These are phyloP conservation scores for Scenedesmus sp. DNA, from an alignment of 163 green algal genomes.

Conservation along the genomic window DNA sequence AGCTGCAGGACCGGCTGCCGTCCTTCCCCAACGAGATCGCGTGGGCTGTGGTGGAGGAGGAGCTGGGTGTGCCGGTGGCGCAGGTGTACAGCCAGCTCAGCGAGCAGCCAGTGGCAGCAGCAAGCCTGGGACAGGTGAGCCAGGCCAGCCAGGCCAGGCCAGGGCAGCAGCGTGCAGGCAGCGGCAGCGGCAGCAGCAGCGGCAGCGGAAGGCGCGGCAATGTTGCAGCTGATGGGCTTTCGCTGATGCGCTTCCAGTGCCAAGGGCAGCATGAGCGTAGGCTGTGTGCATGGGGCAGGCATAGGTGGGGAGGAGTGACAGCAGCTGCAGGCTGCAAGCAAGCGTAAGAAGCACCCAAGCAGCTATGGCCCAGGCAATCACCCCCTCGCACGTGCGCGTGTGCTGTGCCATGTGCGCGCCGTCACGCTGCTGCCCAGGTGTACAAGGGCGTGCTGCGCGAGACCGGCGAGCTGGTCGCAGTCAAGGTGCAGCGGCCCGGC, in stretches of 20 bases:
- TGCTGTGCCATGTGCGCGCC: too few relatives aligned
- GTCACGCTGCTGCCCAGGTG: constrained; percentile 79
- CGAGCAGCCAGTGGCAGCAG: constrained; percentile 90
- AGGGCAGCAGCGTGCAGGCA: neutral
- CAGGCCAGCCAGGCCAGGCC: neutral
- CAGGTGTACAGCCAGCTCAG: constrained; percentile 87
- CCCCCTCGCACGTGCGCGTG: neutral
- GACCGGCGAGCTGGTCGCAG: constrained; percentile 90
- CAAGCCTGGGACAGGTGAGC: constrained; percentile 91
- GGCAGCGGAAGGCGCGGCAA: neutral
- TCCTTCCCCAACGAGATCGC: constrained; percentile 82
- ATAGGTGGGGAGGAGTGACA: neutral
- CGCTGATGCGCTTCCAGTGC: too few relatives aligned
- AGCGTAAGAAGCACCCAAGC: too few relatives aligned
- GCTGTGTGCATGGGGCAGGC: neutral
- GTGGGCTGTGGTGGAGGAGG: constrained; percentile 88
- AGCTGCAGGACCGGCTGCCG: constrained; percentile 89
- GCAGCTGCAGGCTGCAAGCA: neutral
- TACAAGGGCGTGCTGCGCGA: constrained; percentile 87
- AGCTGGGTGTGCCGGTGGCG: constrained; percentile 87
- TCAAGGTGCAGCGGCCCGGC: constrained; percentile 98
- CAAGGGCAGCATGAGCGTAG: too few relatives aligned
- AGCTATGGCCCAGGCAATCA: too few relatives aligned
- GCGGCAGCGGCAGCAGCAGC: neutral
- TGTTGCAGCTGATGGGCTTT: too few relatives aligned